Evolutionary conservation across 2,329 filamentous ascomycete genomes (phyloP).

Genomic region (Claviceps fusiformis): DNA sequence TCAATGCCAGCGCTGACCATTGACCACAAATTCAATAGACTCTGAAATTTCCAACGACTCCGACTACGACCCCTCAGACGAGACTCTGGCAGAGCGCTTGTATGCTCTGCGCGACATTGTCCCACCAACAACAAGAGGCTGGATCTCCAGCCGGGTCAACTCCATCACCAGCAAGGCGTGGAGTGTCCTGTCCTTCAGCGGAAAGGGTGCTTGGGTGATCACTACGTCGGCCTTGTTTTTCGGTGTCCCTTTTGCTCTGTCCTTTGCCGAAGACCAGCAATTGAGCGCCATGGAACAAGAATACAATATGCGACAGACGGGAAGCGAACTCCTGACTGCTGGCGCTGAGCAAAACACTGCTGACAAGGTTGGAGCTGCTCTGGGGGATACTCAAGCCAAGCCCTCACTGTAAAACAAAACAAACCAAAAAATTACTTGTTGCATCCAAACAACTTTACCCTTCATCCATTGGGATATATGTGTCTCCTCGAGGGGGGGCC

Average conservation of each 20-base stretch:
- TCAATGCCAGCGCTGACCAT: slow-evolving; percentile 1
- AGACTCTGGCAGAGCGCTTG: slow-evolving; percentile 54
- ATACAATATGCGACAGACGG: slow-evolving; percentile 87
- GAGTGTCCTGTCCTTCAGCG: slow-evolving; percentile 54
- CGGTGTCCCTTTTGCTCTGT: slow-evolving; percentile 85
- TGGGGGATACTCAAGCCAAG: slow-evolving; percentile 33
- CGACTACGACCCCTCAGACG: slow-evolving; percentile 46
- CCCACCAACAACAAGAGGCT: slow-evolving; percentile 56
- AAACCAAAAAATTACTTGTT: neutral
- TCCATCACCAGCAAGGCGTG: slow-evolving; percentile 37
- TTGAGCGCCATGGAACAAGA: slow-evolving; percentile 96
- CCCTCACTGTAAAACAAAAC: slow-evolving; percentile 32
- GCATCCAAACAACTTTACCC: neutral
- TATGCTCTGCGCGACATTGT: slow-evolving; percentile 64
- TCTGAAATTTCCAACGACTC: slow-evolving; percentile 76
- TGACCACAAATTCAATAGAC: slow-evolving; percentile 32
- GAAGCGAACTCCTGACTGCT: slow-evolving; percentile 53
- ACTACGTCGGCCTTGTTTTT: slow-evolving; percentile 80
- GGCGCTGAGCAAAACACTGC: slow-evolving; percentile 31
- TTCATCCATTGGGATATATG: neutral
- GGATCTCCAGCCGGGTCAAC: slow-evolving; percentile 47
- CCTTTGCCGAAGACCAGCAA: slow-evolving; percentile 91
- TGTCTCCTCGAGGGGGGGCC: neutral
- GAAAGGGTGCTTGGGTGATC: slow-evolving; percentile 82
- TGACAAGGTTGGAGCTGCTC: slow-evolving; percentile 33